Conservation (phyloP, 352 stramenopile species). For the Lagenidium sp. region DNA sequence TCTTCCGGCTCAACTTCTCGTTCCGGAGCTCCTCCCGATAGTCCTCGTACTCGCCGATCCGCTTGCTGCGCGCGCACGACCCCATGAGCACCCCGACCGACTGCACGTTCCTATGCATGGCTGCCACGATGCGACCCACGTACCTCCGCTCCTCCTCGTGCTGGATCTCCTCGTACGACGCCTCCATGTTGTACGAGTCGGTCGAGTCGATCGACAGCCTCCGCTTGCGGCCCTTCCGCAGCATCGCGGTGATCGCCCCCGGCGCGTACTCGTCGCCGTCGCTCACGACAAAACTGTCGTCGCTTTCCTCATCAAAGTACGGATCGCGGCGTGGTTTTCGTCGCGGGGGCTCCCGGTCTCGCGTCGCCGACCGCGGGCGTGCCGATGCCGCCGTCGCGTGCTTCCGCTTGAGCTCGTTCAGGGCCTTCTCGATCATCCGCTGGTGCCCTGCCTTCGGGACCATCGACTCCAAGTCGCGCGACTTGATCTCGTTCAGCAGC, state of each 20-base stretch:
- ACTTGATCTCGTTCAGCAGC: slow-evolving; percentile 65
- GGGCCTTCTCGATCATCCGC: slow-evolving; percentile 68
- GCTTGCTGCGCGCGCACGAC: slow-evolving; percentile 25
- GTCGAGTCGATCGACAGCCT: slow-evolving; percentile 70
- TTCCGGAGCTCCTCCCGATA: slow-evolving; percentile 78
- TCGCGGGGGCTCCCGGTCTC: slow-evolving; percentile 10
- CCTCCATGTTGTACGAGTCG: slow-evolving; percentile 83
- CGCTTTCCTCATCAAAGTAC: slow-evolving; percentile 79
- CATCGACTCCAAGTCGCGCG: slow-evolving; percentile 52
- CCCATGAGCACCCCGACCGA: too few relatives aligned
- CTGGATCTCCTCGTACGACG: slow-evolving; percentile 77
- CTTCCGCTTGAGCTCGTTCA: slow-evolving; percentile 69
- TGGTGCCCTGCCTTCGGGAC: slow-evolving; percentile 82
- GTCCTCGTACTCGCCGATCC: slow-evolving; percentile 79
- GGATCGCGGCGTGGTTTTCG: slow-evolving; percentile 32
- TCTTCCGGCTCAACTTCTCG: slow-evolving; percentile 72
- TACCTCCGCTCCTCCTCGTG: slow-evolving; percentile 81
- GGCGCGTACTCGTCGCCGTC: slow-evolving; percentile 69
- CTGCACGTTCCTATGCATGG: too few relatives aligned
- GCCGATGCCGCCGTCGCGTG: slow-evolving; percentile 41
- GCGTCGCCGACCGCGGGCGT: slow-evolving; percentile 20
- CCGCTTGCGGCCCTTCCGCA: slow-evolving; percentile 63
- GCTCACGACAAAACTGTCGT: slow-evolving; percentile 84
- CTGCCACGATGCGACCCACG: background rate
- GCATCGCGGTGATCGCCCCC: slow-evolving; percentile 71